phyloP scores from a whole-genome alignment of 1,284 basidiomycete species.

The Pseudozyma pruni region DNA sequence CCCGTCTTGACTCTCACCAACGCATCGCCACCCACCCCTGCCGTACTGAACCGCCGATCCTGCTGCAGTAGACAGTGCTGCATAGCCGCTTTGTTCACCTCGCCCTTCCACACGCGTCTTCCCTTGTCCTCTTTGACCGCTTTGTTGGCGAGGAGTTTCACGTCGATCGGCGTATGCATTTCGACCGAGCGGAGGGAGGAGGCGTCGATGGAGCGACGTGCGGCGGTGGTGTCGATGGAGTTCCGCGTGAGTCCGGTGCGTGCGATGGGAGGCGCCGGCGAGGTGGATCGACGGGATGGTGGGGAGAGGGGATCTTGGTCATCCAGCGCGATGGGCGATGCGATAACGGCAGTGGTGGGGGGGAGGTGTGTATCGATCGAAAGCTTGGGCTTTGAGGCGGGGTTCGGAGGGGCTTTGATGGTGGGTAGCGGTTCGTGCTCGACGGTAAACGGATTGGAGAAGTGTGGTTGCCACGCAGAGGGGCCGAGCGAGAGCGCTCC shows the following conservation, averaged over 20 bases:
- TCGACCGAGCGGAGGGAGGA: constrained; percentile 11
- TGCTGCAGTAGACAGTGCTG: constrained; percentile 22
- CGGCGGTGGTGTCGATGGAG: constrained; percentile 30
- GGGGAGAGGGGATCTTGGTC: not conserved
- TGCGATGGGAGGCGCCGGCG: constrained; percentile 15
- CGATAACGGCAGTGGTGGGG: constrained; percentile 5
- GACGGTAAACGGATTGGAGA: constrained; percentile 27
- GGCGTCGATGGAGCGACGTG: constrained; percentile 11
- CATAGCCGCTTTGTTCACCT: constrained; percentile 33
- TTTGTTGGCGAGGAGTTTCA: constrained; percentile 25
- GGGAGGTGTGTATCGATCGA: constrained; percentile 25
- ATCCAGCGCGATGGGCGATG: not conserved
- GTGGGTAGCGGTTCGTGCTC: constrained; percentile 8
- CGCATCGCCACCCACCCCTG: not conserved
- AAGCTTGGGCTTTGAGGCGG: constrained; percentile 9
- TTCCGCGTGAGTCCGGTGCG: constrained; percentile 16
- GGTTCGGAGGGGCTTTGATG: constrained; percentile 15
- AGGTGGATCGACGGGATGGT: not conserved
- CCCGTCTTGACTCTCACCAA: constrained; percentile 15
- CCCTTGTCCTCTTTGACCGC: constrained; percentile 33
- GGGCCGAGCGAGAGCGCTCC: constrained; percentile 29
- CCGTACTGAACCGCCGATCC: constrained; percentile 16
- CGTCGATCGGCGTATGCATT: constrained; percentile 19
- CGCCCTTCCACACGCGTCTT: constrained; percentile 32
- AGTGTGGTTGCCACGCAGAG: constrained; percentile 18